Evolutionary conservation across 768 basidiomycete species (phyloP), one percentile per base, ranked within the genome.

Genomic region (Leucocoprinus sp.): DNA sequence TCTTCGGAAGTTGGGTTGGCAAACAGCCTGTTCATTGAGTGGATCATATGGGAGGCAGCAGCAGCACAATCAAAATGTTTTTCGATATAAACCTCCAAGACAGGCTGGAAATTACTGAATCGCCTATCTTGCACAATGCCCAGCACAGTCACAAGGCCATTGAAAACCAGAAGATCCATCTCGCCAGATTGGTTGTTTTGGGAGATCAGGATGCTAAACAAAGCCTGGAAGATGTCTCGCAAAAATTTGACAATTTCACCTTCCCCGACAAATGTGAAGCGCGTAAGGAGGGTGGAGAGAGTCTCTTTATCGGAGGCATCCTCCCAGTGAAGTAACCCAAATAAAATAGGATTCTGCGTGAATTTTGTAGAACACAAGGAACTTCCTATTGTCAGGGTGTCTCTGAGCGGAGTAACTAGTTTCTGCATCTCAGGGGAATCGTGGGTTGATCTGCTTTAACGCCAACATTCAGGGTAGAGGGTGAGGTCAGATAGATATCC

Each of bases 161-260:
- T 84, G 69, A 97, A 96, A 7, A 93, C 88, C 29, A 88, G 70
- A 47, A 80, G 72, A 54, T 96, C 90, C 64, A 95, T 76, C 54
- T 91, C 84, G 17, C 83, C 81, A 5, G 75, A 60, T 48, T 80
- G 80, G 53, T 93, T 93, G 52, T 70, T 72, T 11, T 70, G 64
- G 14, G 91, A 91, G 1, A 82, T 71, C 39, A 98, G 72, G 50
- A 97, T 91, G 12, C 80, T 84, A 60, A 98, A 97, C 6, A 98
- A 78, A 0, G 93, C 79, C 57, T 97, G 91, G 58, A 98, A 92
- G 51, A 93, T 89, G 57, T 90, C 81, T 19, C 85, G 78, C 15
- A 92, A 71, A 61, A 92, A 93, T 61, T 93, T 93, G 61, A 93
- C 86, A 27, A 93, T 91, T 64, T 98, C 93, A 14, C 88, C 84